These are phyloP conservation scores for Ophidiomyces ophidiicola DNA, from an alignment of 2,329 filamentous ascomycete species.

Conservation along the genomic window DNA sequence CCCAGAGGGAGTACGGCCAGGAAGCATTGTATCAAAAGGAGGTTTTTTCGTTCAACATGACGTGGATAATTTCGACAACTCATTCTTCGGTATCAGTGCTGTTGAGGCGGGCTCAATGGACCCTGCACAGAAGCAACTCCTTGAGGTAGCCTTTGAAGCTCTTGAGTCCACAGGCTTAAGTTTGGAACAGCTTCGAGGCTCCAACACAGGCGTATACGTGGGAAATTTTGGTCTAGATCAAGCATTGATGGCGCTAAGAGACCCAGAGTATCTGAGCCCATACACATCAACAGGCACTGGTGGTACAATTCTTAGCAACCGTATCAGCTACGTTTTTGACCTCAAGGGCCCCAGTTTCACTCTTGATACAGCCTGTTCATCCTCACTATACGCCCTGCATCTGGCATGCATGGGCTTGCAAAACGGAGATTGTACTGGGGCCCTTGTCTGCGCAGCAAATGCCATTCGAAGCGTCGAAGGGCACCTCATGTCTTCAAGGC, in stretches of 20 bases:
- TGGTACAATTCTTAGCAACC: too few species aligned
- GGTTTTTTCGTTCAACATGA: not conserved
- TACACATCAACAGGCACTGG: too few species aligned
- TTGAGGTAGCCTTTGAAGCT: slow-evolving; percentile 3
- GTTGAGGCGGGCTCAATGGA: not conserved
- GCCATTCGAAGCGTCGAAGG: not conserved
- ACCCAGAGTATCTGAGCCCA: not conserved
- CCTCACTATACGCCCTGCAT: slow-evolving; percentile 20
- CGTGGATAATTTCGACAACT: not conserved
- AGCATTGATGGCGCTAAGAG: not conserved
- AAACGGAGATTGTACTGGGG: slow-evolving; percentile 15
- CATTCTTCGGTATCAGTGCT: not conserved
- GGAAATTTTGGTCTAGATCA: slow-evolving; percentile 1
- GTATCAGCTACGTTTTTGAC: too few species aligned
- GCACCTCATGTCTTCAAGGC: slow-evolving; percentile 20
- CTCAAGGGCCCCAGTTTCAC: too few species aligned
- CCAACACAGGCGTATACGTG: not conserved
- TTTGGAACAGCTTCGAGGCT: not conserved
- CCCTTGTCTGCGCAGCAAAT: slow-evolving; percentile 7
- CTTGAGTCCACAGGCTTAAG: not conserved
- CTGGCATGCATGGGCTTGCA: slow-evolving; percentile 17
- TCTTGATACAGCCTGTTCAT: slow-evolving; percentile 23
- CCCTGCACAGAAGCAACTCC: slow-evolving; percentile 1
- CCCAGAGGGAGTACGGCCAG: not conserved
- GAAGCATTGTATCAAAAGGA: not conserved